Base-by-base conservation (phyloP, 768 basidiomycete species). In the Cytidiella melzeri region DNA sequence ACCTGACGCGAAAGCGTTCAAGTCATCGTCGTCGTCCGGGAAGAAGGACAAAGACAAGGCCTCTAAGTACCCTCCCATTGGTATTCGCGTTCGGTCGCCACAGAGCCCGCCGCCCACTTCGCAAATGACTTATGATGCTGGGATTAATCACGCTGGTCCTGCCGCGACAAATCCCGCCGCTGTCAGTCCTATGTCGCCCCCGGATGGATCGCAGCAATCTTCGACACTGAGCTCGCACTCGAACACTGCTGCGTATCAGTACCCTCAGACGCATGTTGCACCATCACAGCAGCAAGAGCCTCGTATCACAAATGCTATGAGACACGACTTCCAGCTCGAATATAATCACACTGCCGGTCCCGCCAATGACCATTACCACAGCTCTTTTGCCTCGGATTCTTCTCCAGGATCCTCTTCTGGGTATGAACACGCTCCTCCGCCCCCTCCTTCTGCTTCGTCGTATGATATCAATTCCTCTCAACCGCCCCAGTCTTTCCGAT, bases 11-110 rank as follows among this genome's bases (percentile, higher is more conserved):
- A 44, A 26, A 15, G 46, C 11, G 36, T 13, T 11, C 24, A 51
- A 47, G 44, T n/a, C n/a, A n/a, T n/a, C n/a, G n/a, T n/a, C n/a
- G n/a, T 53, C 23, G 47, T 30, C 27, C 39, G 27, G 43, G 18
- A 27, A 27, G 24, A 45, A 45, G 49, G 48, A 18, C 44, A 75
- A 72, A 47, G 65, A 70, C 30, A 52, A 63, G 45, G 26, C 26
- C 39, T 15, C 39, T 38, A 61, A 58, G 55, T 72, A 75, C 41
- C 76, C 77, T 13, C 50, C 70, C 20, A 61, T 74, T 9, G 76
- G 77, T 30, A 67, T 77, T 39, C 77, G 79, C 13, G 63, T 74
- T 9, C 70, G 77, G 12, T 60, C 69, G 30, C 24, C 68, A 66
- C 39, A 71, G 71, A 51, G 26, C 37, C 3, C 50, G 37, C 27